These are phyloP conservation scores for Arachis stenosperma DNA, from an alignment of 306 rosid genomes.

Conservation along the genomic window DNA sequence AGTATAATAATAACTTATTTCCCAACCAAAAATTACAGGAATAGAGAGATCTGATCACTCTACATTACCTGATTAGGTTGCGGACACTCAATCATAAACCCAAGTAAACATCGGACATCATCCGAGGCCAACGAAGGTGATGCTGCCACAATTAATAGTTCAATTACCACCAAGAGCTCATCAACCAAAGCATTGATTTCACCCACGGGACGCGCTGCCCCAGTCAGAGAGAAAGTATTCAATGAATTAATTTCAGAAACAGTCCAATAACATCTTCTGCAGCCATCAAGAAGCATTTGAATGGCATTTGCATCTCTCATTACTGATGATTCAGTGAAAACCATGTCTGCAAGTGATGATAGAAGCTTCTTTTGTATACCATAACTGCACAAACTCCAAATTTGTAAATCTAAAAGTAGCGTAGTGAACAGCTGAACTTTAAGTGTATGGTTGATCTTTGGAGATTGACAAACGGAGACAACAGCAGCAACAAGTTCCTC, in stretches of 20 bases:
- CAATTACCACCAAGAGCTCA: conserved; percentile 91
- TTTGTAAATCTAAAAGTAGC: conserved; percentile 81
- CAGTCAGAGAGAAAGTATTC: conserved; percentile 69
- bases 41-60: conserved; percentile 5
- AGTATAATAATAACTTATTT: conserved; percentile 21
- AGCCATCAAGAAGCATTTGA: conserved; percentile 97
- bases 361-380: conserved; percentile 97
- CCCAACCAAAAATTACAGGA: conserved; percentile 6
- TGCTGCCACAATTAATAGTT: conserved; percentile 89
- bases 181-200: conserved; percentile 99
- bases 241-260: conserved; percentile 75
- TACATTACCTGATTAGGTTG: conserved; percentile 90
- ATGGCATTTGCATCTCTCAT: conserved; percentile 99
- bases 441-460: conserved; percentile 73
- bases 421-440: conserved; percentile 92
- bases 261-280: conserved; percentile 96
- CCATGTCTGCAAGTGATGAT: conserved; percentile 99
- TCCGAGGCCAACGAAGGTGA: conserved; percentile 77
- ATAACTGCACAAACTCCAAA: conserved; percentile 96
- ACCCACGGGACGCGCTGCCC: conserved; percentile 81
- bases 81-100: conserved; percentile 97
- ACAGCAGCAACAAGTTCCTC: conserved; percentile 95
- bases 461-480: conserved; percentile 89
- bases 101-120: conserved; percentile 87
- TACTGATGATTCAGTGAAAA: conserved; percentile 82